These are phyloP conservation scores for Chalciporus sphaerocephalus DNA, from an alignment of 768 basidiomycete genomes.

Conservation along the genomic window DNA sequence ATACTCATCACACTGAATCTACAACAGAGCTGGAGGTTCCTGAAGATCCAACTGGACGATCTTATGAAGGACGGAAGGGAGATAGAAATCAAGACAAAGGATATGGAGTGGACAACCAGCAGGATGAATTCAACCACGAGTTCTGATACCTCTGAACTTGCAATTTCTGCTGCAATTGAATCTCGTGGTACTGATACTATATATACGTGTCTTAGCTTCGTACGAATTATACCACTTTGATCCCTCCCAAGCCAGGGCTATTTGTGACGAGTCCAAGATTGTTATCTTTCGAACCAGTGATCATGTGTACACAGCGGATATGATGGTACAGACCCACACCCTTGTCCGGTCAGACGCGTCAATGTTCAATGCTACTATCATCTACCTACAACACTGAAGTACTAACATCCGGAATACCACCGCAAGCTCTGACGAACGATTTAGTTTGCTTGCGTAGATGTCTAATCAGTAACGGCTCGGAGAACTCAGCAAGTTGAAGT, in stretches of 20 bases:
- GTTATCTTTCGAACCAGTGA: too few species aligned
- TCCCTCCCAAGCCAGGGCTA: too few species aligned
- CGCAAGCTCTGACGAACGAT: too few species aligned
- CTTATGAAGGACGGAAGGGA: conserved; percentile 42
- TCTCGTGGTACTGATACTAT: conserved; percentile 12
- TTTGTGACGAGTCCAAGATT: too few species aligned
- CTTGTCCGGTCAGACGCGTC: too few species aligned
- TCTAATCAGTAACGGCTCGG: too few species aligned
- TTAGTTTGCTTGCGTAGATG: too few species aligned
- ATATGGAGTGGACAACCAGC: conserved; percentile 26
- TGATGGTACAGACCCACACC: too few species aligned
- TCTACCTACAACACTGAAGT: too few species aligned
- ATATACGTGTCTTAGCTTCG: not conserved
- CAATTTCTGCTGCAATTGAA: not conserved
- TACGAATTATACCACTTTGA: not conserved
- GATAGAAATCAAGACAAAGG: conserved; percentile 14
- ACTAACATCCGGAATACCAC: too few species aligned
- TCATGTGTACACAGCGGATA: too few species aligned
- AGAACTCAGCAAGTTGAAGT: not conserved
- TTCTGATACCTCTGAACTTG: conserved; percentile 38
- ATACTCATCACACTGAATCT: conserved; percentile 34
- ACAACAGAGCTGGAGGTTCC: conserved; percentile 48
- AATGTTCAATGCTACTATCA: too few species aligned
- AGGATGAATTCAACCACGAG: conserved; percentile 61
- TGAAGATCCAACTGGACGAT: conserved; percentile 69